phyloP scores from a whole-genome alignment of 306 rosid genomes.

The barrel medic (Medicago truncatula) region MtrunA17r5.0-ANR NC_053049.1:41858001-41858500 shows the following conservation, averaged over 20 bases:
- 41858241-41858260: constrained; percentile 94
- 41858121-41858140: constrained; percentile 54
- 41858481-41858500: constrained; percentile 87
- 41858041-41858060: constrained; percentile 67
- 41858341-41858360: constrained; percentile 79
- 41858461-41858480: constrained; percentile 99
- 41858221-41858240: constrained; percentile 79
- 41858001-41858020: constrained; percentile 83
- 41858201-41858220: constrained; percentile 71
- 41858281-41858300: constrained; percentile 67
- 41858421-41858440: constrained; percentile 68
- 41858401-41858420: constrained; percentile 41
- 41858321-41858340: constrained; percentile 46
- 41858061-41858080: constrained; percentile 92
- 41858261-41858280: constrained; percentile 70
- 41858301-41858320: constrained; percentile 60
- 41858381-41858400: constrained; percentile 79
- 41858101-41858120: constrained; percentile 76
- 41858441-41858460: constrained; percentile 75
- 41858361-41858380: constrained; percentile 92
- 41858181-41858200: constrained; percentile 93
- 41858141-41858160: constrained; percentile 62
- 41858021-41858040: constrained; percentile 73
- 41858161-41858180: constrained; percentile 92
- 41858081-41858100: constrained; percentile 82